Evolutionary conservation across 2,329 filamentous ascomycete genomes (phyloP), one percentile per base, ranked within the genome.

Genomic region (Parastagonospora avenae): DNA sequence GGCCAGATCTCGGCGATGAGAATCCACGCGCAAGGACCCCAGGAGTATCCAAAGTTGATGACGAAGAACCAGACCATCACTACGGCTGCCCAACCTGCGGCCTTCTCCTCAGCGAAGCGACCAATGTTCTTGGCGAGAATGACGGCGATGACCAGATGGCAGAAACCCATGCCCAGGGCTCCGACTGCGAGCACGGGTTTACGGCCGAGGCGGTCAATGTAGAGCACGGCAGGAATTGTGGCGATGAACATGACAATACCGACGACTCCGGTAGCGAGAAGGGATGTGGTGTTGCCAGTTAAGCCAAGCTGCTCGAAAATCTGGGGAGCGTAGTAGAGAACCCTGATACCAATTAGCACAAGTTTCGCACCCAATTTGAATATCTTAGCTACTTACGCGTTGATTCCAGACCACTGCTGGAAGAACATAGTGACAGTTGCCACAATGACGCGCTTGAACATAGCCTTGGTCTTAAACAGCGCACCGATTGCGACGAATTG

Each of bases 1-100:
- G 88, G 89, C 85, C 86, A 92, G 36, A 92, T 84, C 72, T 91
- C 89, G 2, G 87, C 83, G 1, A 90, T 82, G 48, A 92, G 79
- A 53, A 90, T 89, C 89, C 89, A 91, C 0, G 85, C 82, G 61
- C 85, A 87, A 2, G 88, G 88, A 0, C 88, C 87, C 88, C 88
- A 92, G 0, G 82, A 85, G 67, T 90, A 91, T 28, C 86, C 89
- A 63, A 92, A 92, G 71, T 89, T 83, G 28, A 90, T 77, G 27
- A 90, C 85, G 57, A 89, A 91, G 0, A 92, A 78, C 88, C 88
- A 91, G 8, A 89, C 84, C 82, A 89, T 87, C 45, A 70, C 78
- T 5, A 83, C 86, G 0, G 87, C 82, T 4, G 77, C 88, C 89
- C 89, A 92, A 1, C 88, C 88, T 0, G 87, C 86, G 0, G 80